Conservation (phyloP, 2,329 filamentous ascomycete species). For the Scleromitrula shiraiana region DNA sequence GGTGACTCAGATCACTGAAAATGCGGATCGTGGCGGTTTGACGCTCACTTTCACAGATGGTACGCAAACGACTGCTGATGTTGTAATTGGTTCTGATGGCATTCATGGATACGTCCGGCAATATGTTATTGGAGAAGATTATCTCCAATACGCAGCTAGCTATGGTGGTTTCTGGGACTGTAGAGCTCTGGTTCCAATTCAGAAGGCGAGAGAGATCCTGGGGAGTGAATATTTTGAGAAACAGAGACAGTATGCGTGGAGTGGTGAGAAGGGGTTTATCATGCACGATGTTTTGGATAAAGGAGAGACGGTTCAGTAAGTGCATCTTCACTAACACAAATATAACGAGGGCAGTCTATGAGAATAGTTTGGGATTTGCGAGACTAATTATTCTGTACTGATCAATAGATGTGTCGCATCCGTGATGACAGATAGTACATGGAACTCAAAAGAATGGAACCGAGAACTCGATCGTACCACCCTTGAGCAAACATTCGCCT, state of each 20-base stretch:
- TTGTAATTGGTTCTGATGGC: not conserved
- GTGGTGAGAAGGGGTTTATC: not conserved
- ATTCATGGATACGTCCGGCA: not conserved
- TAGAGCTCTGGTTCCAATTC: not conserved
- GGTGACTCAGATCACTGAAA: not conserved
- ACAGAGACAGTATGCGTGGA: not conserved
- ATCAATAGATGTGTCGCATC: not conserved
- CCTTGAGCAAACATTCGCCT: not conserved
- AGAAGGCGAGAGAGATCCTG: not conserved
- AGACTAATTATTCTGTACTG: not conserved
- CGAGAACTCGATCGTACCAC: not conserved
- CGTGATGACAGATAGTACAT: not conserved
- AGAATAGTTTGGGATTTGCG: no score
- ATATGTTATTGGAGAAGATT: not conserved
- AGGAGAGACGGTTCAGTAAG: not conserved
- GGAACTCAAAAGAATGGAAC: not conserved
- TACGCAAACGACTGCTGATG: not conserved
- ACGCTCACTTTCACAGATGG: not conserved
- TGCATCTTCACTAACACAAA: no score
- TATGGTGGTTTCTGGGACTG: not conserved
- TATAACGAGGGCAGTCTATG: no score
- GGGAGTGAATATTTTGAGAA: not conserved
- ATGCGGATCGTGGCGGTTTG: not conserved
- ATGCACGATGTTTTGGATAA: not conserved
- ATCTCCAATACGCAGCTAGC: not conserved